Evolutionary conservation across 2,329 filamentous ascomycete genomes (phyloP), one percentile per base, ranked within the genome.

Genomic region (Phaeoacremonium minimum): DNA sequence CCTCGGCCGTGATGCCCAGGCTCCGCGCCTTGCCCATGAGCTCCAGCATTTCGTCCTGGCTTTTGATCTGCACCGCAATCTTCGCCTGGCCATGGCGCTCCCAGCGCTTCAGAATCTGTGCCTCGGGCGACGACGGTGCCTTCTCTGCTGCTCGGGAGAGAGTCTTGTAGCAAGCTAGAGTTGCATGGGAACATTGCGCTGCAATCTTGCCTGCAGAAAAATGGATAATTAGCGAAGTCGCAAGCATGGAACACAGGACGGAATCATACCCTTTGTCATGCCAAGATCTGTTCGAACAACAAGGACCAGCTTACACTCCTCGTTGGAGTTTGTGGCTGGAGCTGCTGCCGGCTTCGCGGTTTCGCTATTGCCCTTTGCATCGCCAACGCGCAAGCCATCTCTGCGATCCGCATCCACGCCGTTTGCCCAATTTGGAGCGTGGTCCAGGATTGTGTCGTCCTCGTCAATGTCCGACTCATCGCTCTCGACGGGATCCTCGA

Each of bases 101-200:
- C 93, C 93, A 98, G 47, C 84, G 83, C 47, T 75, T 74, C 33
- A 98, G 77, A 35, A 95, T 67, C 30, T 68, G 68, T 38, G 80
- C 76, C 32, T 74, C 69, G 12, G 76, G 60, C 16, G 71, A 71
- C 26, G 67, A 61, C 28, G 75, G 64, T 35, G 72, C 65, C 35
- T 66, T 60, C 4, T 69, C 61, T n/a, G 77, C 67, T 37, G 67
- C 62, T 30, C 69, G 64, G 38, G 79, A 64, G 46, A 94, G 80
- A 41, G 81, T 69, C 68, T 96, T 97, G 80, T 95, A 98, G 76
- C 91, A 97, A 37, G 91, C 90, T 38, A 98, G 81, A 4, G 91
- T 95, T n/a, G 93, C 93, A 63, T 97, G 93, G 33, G 84, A 86
- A 65, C 86, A 91, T 65, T 97, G 93, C 7, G 93, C 93, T 39